phyloP scores from a whole-genome alignment of 768 basidiomycete species.

The Leccinum olivaceopallidum region DNA sequence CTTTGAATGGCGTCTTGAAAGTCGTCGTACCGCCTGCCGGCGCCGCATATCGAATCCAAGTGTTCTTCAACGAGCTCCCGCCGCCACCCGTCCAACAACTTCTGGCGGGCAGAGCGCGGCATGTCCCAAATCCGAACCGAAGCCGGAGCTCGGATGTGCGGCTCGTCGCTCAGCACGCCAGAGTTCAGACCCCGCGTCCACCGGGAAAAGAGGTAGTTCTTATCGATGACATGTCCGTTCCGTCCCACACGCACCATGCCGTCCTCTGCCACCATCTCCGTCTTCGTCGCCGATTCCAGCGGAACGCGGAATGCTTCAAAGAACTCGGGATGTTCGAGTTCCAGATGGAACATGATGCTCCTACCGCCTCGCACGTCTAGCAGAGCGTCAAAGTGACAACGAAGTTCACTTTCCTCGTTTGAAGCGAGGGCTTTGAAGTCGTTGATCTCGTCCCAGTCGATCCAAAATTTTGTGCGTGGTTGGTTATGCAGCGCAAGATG shows the following conservation, averaged over 20 bases:
- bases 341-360: slow-evolving; percentile 41
- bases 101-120: slow-evolving; percentile 29
- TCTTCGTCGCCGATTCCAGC: background rate
- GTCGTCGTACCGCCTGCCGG: slow-evolving; percentile 38
- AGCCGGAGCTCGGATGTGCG: slow-evolving; percentile 26
- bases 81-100: slow-evolving; percentile 35
- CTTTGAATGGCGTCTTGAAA: slow-evolving; percentile 33
- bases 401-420: slow-evolving; percentile 34
- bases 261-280: slow-evolving; percentile 22
- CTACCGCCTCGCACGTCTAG: slow-evolving; percentile 33
- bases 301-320: slow-evolving; percentile 48
- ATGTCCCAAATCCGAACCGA: slow-evolving; percentile 42
- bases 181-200: slow-evolving; percentile 48
- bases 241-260: slow-evolving; percentile 48
- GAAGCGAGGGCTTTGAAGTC: slow-evolving; percentile 31
- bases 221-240: slow-evolving; percentile 38
- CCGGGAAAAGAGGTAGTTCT: slow-evolving; percentile 44
- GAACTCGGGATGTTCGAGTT: slow-evolving; percentile 45
- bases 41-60: slow-evolving; percentile 31
- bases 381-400: background rate
- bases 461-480: background rate
- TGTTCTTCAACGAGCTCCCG: slow-evolving; percentile 33
- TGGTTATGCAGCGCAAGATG: slow-evolving; percentile 39
- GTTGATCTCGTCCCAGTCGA: slow-evolving; percentile 14
- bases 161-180: slow-evolving; percentile 38